These are phyloP conservation scores for Aspergillus hancockii DNA, from an alignment of 495 filamentous ascomycete genomes.

Conservation along the genomic window DNA sequence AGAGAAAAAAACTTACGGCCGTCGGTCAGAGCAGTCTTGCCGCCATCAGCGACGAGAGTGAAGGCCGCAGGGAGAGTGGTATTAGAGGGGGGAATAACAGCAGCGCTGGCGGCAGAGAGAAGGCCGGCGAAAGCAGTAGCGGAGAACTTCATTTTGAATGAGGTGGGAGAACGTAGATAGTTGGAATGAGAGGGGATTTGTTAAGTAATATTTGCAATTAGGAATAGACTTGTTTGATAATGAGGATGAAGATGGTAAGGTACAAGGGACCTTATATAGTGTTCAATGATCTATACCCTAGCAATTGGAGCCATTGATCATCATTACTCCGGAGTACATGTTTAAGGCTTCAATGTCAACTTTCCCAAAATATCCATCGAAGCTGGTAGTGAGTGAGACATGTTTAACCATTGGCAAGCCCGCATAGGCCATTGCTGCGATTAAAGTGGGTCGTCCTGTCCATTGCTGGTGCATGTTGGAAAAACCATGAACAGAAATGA, in stretches of 20 bases:
- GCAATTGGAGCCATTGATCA: too few relatives aligned
- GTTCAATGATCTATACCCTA: too few relatives aligned
- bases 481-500: too few relatives aligned
- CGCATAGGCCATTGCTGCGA: too few relatives aligned
- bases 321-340: too few relatives aligned
- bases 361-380: too few relatives aligned
- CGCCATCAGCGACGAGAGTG: slow-evolving; percentile 6
- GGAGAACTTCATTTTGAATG: slow-evolving; percentile 40
- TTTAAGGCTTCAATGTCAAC: too few relatives aligned
- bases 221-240: background rate
- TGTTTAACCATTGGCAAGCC: too few relatives aligned
- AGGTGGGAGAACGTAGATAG: background rate
- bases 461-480: too few relatives aligned
- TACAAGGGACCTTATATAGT: too few relatives aligned
- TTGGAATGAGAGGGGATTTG: background rate
- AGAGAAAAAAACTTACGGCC: slow-evolving; percentile 25
- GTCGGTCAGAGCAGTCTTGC: slow-evolving; percentile 31
- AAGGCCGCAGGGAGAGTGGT: slow-evolving; percentile 31
- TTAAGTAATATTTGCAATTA: background rate
- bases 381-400: too few relatives aligned
- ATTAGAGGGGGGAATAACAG: slow-evolving; percentile 25
- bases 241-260: background rate
- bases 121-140: slow-evolving; percentile 28
- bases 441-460: too few relatives aligned
- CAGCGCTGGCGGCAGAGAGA: slow-evolving; percentile 26